phyloP scores from a whole-genome alignment of 768 basidiomycete genomes.

The Suillus fuscotomentosus region DNA sequence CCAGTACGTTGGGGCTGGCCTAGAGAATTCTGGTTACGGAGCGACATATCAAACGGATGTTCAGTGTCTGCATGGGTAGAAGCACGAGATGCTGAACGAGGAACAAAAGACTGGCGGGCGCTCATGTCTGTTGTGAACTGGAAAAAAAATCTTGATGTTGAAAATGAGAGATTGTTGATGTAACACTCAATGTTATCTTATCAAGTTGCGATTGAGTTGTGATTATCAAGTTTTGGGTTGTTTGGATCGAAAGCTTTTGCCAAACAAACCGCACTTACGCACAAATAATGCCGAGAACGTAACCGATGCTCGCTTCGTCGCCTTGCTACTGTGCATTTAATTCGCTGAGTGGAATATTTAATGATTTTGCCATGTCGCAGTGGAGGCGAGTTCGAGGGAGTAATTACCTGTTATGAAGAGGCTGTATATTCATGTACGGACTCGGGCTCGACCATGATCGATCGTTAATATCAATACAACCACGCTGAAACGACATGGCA shows the following conservation, averaged over 20 bases:
- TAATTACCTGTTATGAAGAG: background rate
- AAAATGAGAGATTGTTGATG: background rate
- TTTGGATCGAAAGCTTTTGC: constrained; percentile 6
- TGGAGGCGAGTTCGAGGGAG: background rate
- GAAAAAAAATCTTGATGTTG: background rate
- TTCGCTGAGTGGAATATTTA: background rate
- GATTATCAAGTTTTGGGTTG: background rate
- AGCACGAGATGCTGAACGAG: constrained; percentile 4
- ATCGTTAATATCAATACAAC: background rate
- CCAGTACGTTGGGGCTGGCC: background rate
- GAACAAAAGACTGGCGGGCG: constrained; percentile 2
- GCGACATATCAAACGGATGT: background rate
- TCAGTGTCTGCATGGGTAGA: background rate
- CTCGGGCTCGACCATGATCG: background rate
- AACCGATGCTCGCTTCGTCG: background rate
- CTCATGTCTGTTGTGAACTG: background rate
- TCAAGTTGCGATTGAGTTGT: background rate
- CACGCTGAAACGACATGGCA: constrained; percentile 3
- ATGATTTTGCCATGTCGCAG: background rate
- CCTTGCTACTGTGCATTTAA: background rate
- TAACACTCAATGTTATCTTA: background rate
- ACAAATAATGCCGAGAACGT: background rate
- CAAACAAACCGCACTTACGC: background rate
- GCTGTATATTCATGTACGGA: background rate
- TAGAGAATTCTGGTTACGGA: background rate